phyloP scores from a whole-genome alignment of 2,329 filamentous ascomycete species.

The Colletotrichum coccodes region DNA sequence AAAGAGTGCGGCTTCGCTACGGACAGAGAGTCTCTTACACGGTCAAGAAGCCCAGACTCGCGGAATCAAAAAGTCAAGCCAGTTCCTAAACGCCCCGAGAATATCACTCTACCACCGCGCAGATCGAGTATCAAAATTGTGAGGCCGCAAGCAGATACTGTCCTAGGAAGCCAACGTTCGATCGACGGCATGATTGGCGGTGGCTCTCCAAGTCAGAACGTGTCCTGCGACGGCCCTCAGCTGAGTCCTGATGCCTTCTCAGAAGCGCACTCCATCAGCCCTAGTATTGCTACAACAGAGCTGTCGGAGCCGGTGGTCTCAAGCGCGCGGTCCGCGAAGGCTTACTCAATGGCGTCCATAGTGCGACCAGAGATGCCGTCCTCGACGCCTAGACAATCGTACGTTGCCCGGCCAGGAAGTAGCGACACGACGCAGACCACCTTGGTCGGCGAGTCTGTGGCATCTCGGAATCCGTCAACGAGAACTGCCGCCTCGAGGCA shows the following conservation, averaged over 20 bases:
- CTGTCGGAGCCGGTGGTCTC: constrained; percentile 43
- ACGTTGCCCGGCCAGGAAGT: constrained; percentile 20
- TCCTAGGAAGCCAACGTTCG: constrained; percentile 3
- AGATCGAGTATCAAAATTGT: constrained; percentile 11
- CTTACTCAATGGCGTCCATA: constrained; percentile 41
- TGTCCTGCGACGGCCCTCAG: constrained; percentile 12
- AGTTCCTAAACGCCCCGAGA: constrained; percentile 13
- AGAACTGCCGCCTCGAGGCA: constrained; percentile 35
- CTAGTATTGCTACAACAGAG: constrained; percentile 45
- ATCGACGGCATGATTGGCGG: constrained; percentile 23
- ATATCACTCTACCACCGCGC: constrained; percentile 13
- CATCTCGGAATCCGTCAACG: constrained; percentile 26
- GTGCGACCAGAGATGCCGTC: constrained; percentile 35
- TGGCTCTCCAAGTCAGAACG: constrained; percentile 19
- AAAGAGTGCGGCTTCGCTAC: not conserved
- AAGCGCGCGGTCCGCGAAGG: constrained; percentile 44
- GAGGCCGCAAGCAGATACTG: not conserved
- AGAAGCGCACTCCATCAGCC: constrained; percentile 40
- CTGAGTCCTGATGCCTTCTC: constrained; percentile 27
- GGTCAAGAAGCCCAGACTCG: not conserved
- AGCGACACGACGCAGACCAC: constrained; percentile 25
- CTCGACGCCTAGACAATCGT: constrained; percentile 22
- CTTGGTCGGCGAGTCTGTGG: constrained; percentile 19
- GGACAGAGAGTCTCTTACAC: not conserved
- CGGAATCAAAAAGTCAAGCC: not conserved